A percentile compares a stretch with the other conserved stretches of the same genome.
phyloP scores from a whole-genome alignment of 2,329 filamentous ascomycete species.

The Lecanoromycetidae sp. region DNA sequence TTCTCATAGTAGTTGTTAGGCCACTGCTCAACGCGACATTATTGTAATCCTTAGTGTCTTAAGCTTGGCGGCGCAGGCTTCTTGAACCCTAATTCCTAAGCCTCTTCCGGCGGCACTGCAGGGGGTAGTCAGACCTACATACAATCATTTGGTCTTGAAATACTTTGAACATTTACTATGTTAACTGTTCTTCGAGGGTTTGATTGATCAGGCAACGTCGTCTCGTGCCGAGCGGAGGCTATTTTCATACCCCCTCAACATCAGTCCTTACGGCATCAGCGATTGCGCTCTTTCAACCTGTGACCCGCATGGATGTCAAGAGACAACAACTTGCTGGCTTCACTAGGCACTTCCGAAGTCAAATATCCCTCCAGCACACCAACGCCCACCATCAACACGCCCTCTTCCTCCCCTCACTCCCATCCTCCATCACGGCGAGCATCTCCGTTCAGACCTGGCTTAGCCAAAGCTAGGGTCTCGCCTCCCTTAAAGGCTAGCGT shows the following conservation, averaged over 20 bases:
- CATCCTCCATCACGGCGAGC: constrained; percentile 9
- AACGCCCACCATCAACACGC: constrained; percentile 16
- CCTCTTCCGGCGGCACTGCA: too few species aligned
- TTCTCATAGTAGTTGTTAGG: too few species aligned
- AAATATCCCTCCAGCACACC: constrained; percentile 18
- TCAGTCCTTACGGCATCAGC: constrained; percentile 7
- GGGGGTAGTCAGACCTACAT: too few species aligned
- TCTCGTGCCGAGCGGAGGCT: not conserved
- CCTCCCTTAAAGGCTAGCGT: constrained; percentile 4
- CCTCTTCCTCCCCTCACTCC: constrained; percentile 11
- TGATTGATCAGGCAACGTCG: not conserved
- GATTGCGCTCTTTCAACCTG: constrained; percentile 16
- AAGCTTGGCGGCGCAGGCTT: too few species aligned
- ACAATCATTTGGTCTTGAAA: too few species aligned
- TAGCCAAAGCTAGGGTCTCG: constrained; percentile 9
- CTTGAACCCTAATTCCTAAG: too few species aligned
- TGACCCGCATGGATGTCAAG: constrained; percentile 25
- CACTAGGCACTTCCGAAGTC: constrained; percentile 9
- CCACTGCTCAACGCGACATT: too few species aligned
- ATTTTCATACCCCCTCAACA: not conserved
- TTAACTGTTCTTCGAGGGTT: too few species aligned
- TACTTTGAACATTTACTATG: too few species aligned
- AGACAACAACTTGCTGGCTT: constrained; percentile 19
- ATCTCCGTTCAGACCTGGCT: constrained; percentile 10
- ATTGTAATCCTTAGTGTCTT: too few species aligned